Percentiles rank a stretch among this genome's conserved stretches.
These are phyloP conservation scores for Udeniomyces megalosporus DNA, from an alignment of 768 basidiomycete genomes.

Conservation along the genomic window DNA sequence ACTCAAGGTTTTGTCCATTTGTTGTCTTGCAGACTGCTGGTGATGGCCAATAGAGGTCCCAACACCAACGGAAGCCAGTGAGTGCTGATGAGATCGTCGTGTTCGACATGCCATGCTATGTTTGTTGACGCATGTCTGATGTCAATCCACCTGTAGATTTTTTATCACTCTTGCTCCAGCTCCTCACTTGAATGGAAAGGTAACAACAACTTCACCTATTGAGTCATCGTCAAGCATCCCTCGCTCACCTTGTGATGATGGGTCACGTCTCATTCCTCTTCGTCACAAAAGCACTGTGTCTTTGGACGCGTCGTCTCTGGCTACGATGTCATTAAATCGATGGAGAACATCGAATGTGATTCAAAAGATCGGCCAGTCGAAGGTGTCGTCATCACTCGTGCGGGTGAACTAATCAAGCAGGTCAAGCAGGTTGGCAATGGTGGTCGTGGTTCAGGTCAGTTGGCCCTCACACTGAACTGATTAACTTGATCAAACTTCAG, in stretches of 20 bases:
- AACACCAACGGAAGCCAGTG: conserved; percentile 77
- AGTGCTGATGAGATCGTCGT: no score
- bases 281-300: conserved; percentile 7
- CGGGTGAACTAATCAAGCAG: conserved; percentile 73
- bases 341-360: conserved; percentile 53
- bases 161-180: conserved; percentile 11
- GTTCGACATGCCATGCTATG: no score
- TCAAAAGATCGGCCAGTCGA: conserved; percentile 54
- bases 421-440: conserved; percentile 35
- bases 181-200: conserved; percentile 15
- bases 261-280: not conserved
- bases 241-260: no score
- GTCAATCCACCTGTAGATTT: no score
- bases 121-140: no score
- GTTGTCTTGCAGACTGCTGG: conserved; percentile 35
- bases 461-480: no score
- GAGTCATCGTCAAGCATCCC: not conserved
- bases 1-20: not conserved
- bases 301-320: conserved; percentile 22
- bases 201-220: not conserved
- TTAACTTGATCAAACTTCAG: no score
- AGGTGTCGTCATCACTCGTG: conserved; percentile 54
- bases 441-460: no score
- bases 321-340: conserved; percentile 37
- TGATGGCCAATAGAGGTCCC: conserved; percentile 66